Conservation (phyloP, 2,329 filamentous ascomycete species). For the Hirsutella thompsonii region DNA sequence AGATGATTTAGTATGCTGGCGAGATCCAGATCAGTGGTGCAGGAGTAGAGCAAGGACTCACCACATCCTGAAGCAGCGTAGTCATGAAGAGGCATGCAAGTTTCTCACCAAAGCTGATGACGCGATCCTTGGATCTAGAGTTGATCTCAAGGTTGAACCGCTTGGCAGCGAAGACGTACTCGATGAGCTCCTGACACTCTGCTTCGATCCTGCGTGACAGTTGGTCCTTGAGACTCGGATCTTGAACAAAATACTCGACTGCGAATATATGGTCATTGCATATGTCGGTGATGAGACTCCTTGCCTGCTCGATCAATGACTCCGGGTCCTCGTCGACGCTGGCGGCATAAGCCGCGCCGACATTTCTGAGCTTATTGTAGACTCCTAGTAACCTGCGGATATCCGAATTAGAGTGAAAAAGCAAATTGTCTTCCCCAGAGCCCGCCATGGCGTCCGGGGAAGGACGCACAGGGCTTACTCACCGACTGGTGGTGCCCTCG, state of each 20-base stretch:
- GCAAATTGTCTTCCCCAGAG: not conserved
- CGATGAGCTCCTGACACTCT: constrained; percentile 71
- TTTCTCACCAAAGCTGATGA: constrained; percentile 93
- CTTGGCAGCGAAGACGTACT: constrained; percentile 54
- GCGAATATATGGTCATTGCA: constrained; percentile 70
- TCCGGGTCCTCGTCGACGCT: constrained; percentile 39
- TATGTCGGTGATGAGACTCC: constrained; percentile 66
- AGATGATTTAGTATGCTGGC: not conserved
- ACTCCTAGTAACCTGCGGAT: constrained; percentile 41
- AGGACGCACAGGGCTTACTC: constrained; percentile 26
- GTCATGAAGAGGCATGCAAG: constrained; percentile 89
- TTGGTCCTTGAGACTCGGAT: constrained; percentile 39
- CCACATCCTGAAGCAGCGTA: constrained; percentile 63
- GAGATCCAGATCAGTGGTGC: not conserved
- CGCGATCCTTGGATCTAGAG: constrained; percentile 67
- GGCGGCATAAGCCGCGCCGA: constrained; percentile 32
- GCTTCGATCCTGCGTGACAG: constrained; percentile 56
- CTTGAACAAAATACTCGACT: constrained; percentile 48
- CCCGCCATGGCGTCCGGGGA: not conserved
- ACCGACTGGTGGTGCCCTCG: constrained; percentile 92
- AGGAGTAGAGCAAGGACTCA: constrained; percentile 14
- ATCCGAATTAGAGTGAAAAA: not conserved
- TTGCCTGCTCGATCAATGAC: constrained; percentile 49
- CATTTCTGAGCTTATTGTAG: constrained; percentile 41
- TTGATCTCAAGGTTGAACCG: constrained; percentile 65